Evolutionary conservation across 768 basidiomycete genomes (phyloP), one percentile per base, ranked within the genome.

Genomic region (Tulasnella sp.): DNA sequence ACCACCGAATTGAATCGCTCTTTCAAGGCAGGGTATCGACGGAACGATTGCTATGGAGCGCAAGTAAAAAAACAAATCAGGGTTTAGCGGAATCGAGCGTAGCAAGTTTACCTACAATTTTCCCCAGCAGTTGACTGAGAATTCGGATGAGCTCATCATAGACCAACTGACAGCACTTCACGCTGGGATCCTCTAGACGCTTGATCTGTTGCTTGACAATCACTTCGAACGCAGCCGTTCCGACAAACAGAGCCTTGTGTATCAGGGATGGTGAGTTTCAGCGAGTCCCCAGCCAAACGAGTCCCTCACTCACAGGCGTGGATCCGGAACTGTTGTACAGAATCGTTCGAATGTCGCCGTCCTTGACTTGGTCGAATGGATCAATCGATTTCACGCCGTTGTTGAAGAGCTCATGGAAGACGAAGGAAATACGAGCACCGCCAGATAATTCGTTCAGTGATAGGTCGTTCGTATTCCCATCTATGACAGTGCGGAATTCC

Each of bases 121-220:
- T 97, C 78, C 81, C 83, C n/a, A 99, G 86, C 1, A 99, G 85
- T 80, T 97, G 96, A 22, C 92, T 91, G 58, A 99, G 89, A 78
- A 99, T 99, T 69, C 97, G 90, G 81, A 98, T 97, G 52, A 99
- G 88, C 82, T 99, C 97, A 80, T 99, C 97, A 79, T 98, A 99
- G 3, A 99, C 93, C 77, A 99, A 86, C 79, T 96, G 91, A 81
- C 95, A 97, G 81, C 97, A 99, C 82, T 96, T 96, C 79, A 98
- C 84, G 79, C 89, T 86, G 15, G 97, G 97, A 8, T 99, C 97
- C 82, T 99, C 97, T 73, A 99, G 85, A 54, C 97, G 89, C 83
- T 96, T 93, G 83, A 99, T 99, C 84, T 99, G 97, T 82, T 99
- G 94, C 86, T 99, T 99, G 80, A 99, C 94, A 80, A 99, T 99